These are phyloP conservation scores for Theobroma cacao DNA, from an alignment of 345 rosid species.

Conservation along the genomic window DNA sequence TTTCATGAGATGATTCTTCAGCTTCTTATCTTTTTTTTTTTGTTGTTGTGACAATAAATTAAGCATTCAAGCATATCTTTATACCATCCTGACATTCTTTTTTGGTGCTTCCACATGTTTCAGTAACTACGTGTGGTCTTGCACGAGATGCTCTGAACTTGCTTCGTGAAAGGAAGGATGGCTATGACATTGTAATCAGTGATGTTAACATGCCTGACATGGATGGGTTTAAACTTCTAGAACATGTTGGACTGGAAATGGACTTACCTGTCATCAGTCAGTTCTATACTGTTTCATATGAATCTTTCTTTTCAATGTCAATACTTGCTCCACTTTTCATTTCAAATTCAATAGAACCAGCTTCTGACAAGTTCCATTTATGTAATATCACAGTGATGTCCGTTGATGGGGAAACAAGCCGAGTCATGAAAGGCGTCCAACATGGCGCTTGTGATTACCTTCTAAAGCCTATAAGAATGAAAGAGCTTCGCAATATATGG, in stretches of 20 bases:
- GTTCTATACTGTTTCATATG: conserved; percentile 34
- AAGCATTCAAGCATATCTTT: background rate
- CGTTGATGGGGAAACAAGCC: conserved; percentile 89
- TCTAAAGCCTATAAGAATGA: conserved; percentile 94
- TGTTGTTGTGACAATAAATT: conserved; percentile 7
- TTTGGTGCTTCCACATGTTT: conserved; percentile 23
- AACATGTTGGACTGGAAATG: conserved; percentile 91
- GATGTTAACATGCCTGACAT: conserved; percentile 99
- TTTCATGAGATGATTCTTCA: background rate
- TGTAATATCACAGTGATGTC: conserved; percentile 75
- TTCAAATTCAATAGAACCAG: conserved; percentile 11
- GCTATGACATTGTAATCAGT: conserved; percentile 91
- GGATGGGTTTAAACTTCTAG: conserved; percentile 97
- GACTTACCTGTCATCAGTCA: conserved; percentile 96
- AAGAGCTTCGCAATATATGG: conserved; percentile 97
- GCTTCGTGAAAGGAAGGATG: conserved; percentile 84
- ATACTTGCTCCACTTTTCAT: background rate
- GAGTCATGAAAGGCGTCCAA: conserved; percentile 94
- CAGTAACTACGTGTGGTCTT: conserved; percentile 84
- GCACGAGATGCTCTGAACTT: conserved; percentile 83
- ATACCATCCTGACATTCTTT: background rate
- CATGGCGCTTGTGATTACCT: conserved; percentile 98
- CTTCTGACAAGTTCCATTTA: conserved; percentile 23
- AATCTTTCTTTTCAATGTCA: conserved; percentile 19
- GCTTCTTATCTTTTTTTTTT: conserved; percentile 9